Base-by-base conservation (phyloP, 257 asterid species). In the Agastache rugosa region DNA sequence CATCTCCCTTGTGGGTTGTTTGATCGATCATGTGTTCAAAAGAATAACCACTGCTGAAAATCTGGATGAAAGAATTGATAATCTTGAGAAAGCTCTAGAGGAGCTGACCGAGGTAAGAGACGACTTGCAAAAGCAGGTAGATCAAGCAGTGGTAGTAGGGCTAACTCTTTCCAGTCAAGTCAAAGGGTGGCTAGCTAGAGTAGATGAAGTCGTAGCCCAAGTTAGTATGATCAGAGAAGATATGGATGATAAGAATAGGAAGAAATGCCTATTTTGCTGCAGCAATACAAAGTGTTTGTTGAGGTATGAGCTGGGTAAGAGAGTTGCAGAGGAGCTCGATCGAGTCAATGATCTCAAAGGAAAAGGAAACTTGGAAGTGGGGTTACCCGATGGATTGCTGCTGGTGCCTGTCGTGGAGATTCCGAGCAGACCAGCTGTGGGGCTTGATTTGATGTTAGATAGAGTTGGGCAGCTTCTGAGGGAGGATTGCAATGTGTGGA, bases 101-200 rank as follows among this genome's bases (percentile, higher is more conserved):
- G 89, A 83, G 62, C 79, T 85, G 65, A 56, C 16, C 34, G 85
- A 80, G 54, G 71, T 74, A 54, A 80, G 85, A 66, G 85, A 80
- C 62, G 89, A 85, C 75, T 60, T 82, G 79, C 83, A 76, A 73
- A 78, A 64, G 63, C 81, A 83, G 67, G 89, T 85, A 1, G 87
- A 85, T 68, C 79, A 64, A 73, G 87, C 89, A 0, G 87, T 69
- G 77, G 11, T 72, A 1, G 42, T 75, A 72, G 87, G 89, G 15
- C 72, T 80, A 16, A 82, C 81, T 4, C 81, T 80, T 67, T 83
- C 87, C 16, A 75, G 74, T 76, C 85, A 83, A 76, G 85, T 85
- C 61, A 85, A 67, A 67, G 87, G 89, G 41, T 85, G 87, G 87
- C 79, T 85, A 22, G 72, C 61, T 35, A 78, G 89, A 79, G 89